Percentiles rank a stretch among this genome's conserved stretches.
These are phyloP conservation scores for Scolecobasidium constrictum DNA, from an alignment of 2,329 filamentous ascomycete genomes.

Conservation along the genomic window DNA sequence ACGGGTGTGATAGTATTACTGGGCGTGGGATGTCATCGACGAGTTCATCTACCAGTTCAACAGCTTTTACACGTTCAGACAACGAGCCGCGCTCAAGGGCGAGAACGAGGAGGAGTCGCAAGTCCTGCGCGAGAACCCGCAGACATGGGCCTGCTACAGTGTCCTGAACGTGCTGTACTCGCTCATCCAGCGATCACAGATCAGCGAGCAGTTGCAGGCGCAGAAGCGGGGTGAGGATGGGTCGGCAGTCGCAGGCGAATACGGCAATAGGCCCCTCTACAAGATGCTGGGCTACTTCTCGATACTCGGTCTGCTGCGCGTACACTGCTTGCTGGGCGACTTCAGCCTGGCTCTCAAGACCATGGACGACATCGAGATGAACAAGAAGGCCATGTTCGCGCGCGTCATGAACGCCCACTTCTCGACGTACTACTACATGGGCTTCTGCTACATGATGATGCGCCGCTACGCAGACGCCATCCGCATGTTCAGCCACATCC, in stretches of 20 bases:
- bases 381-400: slow-evolving; percentile 99
- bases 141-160: slow-evolving; percentile 99
- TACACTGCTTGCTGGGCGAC: slow-evolving; percentile 93
- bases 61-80: slow-evolving; percentile 95
- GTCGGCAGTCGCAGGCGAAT: slow-evolving; percentile 80
- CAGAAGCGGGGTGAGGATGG: slow-evolving; percentile 92
- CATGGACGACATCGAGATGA: slow-evolving; percentile 97
- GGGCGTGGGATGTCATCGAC: slow-evolving; percentile 99
- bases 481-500: slow-evolving; percentile 99
- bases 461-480: slow-evolving; percentile 98
- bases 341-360: slow-evolving; percentile 98
- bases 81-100: slow-evolving; percentile 72
- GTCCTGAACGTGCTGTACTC: slow-evolving; percentile 99
- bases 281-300: slow-evolving; percentile 99
- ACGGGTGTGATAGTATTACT: slow-evolving; percentile 63
- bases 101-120: slow-evolving; percentile 87
- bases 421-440: slow-evolving; percentile 99
- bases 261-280: slow-evolving; percentile 88
- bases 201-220: slow-evolving; percentile 90
- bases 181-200: slow-evolving; percentile 94
- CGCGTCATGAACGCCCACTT: slow-evolving; percentile 99
- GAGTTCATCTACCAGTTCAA: slow-evolving; percentile 99
- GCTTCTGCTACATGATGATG: slow-evolving; percentile 99
- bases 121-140: slow-evolving; percentile 88
- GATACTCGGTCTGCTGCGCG: slow-evolving; percentile 91